Evolutionary conservation across 805 yeast species (phyloP).

Genomic region (Maudiozyma saulgeensis): DNA sequence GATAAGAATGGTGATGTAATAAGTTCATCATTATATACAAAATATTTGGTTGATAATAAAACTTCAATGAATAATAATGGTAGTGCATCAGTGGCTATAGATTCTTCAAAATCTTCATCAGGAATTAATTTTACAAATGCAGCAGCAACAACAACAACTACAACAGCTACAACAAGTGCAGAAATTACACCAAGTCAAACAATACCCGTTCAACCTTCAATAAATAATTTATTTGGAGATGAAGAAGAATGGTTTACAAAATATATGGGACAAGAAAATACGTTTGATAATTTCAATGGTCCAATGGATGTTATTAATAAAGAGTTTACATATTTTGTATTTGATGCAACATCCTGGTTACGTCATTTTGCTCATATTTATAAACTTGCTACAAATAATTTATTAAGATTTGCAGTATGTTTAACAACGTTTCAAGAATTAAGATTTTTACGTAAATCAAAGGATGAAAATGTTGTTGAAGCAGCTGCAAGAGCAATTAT

Average conservation of each 20-base stretch:
- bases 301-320: slow-evolving; percentile 37
- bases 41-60: slow-evolving; percentile 10
- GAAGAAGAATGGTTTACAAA: slow-evolving; percentile 15
- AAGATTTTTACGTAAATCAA: slow-evolving; percentile 57
- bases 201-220: neutral
- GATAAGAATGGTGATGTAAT: slow-evolving; percentile 29
- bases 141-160: neutral
- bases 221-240: neutral
- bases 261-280: slow-evolving; percentile 12
- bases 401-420: slow-evolving; percentile 56
- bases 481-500: slow-evolving; percentile 76
- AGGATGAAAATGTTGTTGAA: slow-evolving; percentile 65
- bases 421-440: slow-evolving; percentile 71
- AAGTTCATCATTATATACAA: slow-evolving; percentile 27
- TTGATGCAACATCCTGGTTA: slow-evolving; percentile 75
- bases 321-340: slow-evolving; percentile 45
- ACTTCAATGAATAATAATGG: neutral
- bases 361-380: slow-evolving; percentile 70
- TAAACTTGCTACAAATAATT: slow-evolving; percentile 53
- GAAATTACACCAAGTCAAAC: neutral
- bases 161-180: neutral
- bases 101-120: neutral
- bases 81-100: neutral
- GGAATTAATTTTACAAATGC: neutral
- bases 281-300: neutral